Evolutionary conservation across 805 yeast species (phyloP).

Genomic region (Kockiozyma suomiensis): DNA sequence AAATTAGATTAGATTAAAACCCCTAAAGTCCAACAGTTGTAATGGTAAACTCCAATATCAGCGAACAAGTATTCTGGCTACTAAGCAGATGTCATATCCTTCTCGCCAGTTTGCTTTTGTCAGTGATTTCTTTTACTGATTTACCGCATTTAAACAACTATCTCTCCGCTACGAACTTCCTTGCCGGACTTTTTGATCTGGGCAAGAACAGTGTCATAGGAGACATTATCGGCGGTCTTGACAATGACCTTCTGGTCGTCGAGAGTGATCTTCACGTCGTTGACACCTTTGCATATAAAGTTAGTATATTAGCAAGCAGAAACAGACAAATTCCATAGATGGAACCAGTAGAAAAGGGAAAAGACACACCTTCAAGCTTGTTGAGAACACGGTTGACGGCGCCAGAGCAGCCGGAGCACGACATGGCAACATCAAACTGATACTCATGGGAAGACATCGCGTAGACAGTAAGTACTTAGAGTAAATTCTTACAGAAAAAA

Average conservation of each 20-base stretch:
- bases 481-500: too few species aligned
- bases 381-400: slow-evolving; percentile 74
- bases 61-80: too few species aligned
- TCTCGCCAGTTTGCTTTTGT: not conserved
- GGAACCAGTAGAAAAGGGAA: too few species aligned
- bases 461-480: not conserved
- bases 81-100: too few species aligned
- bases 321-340: too few species aligned
- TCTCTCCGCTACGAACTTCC: slow-evolving; percentile 67
- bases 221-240: slow-evolving; percentile 54
- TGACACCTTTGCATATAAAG: slow-evolving; percentile 63
- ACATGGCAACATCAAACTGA: slow-evolving; percentile 80
- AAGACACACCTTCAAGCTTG: slow-evolving; percentile 27
- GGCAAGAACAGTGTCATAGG: slow-evolving; percentile 76
- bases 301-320: too few species aligned
- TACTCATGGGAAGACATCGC: slow-evolving; percentile 53
- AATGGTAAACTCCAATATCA: too few species aligned
- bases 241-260: slow-evolving; percentile 84
- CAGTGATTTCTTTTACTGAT: not conserved
- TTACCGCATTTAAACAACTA: slow-evolving; percentile 44
- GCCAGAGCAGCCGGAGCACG: slow-evolving; percentile 81
- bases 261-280: slow-evolving; percentile 70
- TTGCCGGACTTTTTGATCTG: slow-evolving; percentile 91
- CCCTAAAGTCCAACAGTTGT: too few species aligned
- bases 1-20: too few species aligned